These are phyloP conservation scores for Calophaca sinica DNA, from an alignment of 306 rosid genomes.

Conservation along the genomic window DNA sequence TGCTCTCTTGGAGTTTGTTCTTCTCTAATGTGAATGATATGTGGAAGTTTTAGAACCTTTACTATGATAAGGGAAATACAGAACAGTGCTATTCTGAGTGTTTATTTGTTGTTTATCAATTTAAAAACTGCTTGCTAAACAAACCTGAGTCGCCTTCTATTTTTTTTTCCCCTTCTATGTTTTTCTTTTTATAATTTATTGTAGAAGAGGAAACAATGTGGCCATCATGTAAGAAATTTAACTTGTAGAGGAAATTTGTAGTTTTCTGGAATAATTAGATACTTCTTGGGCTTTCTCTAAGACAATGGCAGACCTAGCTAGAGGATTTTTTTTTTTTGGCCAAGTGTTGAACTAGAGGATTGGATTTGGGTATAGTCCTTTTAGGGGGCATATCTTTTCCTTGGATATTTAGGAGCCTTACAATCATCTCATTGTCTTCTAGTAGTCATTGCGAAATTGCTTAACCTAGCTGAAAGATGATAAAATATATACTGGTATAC, in stretches of 20 bases:
- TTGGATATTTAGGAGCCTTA: no score
- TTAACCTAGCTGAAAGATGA: constrained; percentile 31
- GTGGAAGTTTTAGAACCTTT: constrained; percentile 4
- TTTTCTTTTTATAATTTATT: constrained; percentile 3
- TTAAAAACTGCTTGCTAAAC: constrained; percentile 6
- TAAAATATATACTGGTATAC: constrained; percentile 25
- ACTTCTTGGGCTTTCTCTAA: constrained; percentile 14
- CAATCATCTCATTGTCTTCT: neutral
- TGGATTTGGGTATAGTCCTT: neutral
- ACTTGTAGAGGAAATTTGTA: neutral
- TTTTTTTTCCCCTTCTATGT: neutral
- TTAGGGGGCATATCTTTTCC: no score
- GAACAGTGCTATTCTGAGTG: constrained; percentile 5
- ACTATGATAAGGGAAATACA: neutral
- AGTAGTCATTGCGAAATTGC: constrained; percentile 13
- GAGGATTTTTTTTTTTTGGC: neutral
- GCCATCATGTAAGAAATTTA: constrained; percentile 5
- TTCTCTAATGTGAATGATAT: constrained; percentile 13
- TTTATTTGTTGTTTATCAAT: neutral
- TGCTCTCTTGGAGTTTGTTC: constrained; percentile 6
- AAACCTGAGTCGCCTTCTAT: neutral
- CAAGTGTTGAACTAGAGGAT: neutral
- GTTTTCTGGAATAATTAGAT: constrained; percentile 17
- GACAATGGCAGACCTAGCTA: neutral
- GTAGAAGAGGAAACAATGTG: constrained; percentile 6